Conservation (phyloP, 257 asterid species). For the Primulina huaijiensis region DNA sequence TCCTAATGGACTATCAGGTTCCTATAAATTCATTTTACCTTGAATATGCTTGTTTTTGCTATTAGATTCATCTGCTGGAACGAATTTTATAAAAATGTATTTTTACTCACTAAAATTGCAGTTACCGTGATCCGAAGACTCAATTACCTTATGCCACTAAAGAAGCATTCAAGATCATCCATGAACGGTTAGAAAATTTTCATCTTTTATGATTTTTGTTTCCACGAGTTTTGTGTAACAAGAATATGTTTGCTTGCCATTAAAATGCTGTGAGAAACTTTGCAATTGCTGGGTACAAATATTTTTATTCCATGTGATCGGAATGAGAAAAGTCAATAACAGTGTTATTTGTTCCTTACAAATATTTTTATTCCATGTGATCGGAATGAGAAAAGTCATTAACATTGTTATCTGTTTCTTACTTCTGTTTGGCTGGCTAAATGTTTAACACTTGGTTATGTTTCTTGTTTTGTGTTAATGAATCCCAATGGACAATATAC, state of each 20-base stretch:
- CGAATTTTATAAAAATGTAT: slow-evolving; percentile 4
- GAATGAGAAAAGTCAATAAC: background rate
- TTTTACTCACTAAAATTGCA: slow-evolving; percentile 28
- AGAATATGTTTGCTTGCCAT: slow-evolving; percentile 1
- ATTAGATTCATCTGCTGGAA: slow-evolving; percentile 5
- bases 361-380: background rate
- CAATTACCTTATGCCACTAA: slow-evolving; percentile 88
- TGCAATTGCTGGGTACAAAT: slow-evolving; percentile 9
- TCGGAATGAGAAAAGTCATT: background rate
- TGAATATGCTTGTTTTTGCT: slow-evolving; percentile 1
- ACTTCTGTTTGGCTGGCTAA: background rate
- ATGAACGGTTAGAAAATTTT: slow-evolving; percentile 47
- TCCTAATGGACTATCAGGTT: background rate
- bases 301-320: background rate
- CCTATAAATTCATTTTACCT: slow-evolving; percentile 7
- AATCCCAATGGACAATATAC: background rate
- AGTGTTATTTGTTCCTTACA: background rate
- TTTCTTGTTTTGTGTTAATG: background rate
- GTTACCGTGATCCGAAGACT: slow-evolving; percentile 88
- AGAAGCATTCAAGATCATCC: slow-evolving; percentile 87
- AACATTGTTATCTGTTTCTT: background rate
- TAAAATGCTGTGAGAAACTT: slow-evolving; percentile 10
- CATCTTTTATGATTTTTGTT: slow-evolving; percentile 6
- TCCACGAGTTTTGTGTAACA: slow-evolving; percentile 1
- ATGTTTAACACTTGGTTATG: background rate